Conservation (phyloP, 2,329 filamentous ascomycete genomes). For the Pseudocercospora ulei region DNA sequence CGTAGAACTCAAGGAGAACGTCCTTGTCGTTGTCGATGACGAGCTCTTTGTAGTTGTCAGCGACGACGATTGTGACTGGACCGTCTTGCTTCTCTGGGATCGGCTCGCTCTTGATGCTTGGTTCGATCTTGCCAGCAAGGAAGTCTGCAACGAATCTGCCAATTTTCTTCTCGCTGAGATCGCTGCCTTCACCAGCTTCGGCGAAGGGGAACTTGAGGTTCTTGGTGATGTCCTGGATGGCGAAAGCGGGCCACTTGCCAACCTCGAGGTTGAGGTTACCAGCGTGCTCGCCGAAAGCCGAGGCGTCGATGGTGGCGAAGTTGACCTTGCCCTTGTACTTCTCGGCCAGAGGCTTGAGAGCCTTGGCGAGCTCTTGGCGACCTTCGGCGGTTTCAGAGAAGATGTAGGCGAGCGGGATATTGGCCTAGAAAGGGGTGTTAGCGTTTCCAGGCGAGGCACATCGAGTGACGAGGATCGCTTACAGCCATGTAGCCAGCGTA, state of each 20-base stretch:
- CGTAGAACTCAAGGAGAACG: conserved; percentile 96
- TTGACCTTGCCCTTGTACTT: conserved; percentile 90
- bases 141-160: conserved; percentile 79
- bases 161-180: conserved; percentile 64
- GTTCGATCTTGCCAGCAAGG: conserved; percentile 74
- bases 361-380: conserved; percentile 65
- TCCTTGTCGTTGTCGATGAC: conserved; percentile 94
- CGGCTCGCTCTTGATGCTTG: conserved; percentile 97
- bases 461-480: too few species aligned
- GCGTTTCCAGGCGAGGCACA: too few species aligned
- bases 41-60: conserved; percentile 83
- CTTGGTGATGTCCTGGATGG: conserved; percentile 89
- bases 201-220: conserved; percentile 90
- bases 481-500: conserved; percentile 88
- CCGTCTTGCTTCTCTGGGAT: conserved; percentile 90
- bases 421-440: conserved; percentile 49
- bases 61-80: conserved; percentile 77
- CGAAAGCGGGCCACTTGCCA: conserved; percentile 92
- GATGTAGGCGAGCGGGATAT: conserved; percentile 91
- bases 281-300: conserved; percentile 86
- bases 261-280: conserved; percentile 94
- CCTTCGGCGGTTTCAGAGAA: conserved; percentile 89
- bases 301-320: conserved; percentile 95
- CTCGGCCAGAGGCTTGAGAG: conserved; percentile 77
- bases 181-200: conserved; percentile 58